phyloP scores from a whole-genome alignment of 2,329 filamentous ascomycete genomes.

The Pseudogymnoascus sp. region DNA sequence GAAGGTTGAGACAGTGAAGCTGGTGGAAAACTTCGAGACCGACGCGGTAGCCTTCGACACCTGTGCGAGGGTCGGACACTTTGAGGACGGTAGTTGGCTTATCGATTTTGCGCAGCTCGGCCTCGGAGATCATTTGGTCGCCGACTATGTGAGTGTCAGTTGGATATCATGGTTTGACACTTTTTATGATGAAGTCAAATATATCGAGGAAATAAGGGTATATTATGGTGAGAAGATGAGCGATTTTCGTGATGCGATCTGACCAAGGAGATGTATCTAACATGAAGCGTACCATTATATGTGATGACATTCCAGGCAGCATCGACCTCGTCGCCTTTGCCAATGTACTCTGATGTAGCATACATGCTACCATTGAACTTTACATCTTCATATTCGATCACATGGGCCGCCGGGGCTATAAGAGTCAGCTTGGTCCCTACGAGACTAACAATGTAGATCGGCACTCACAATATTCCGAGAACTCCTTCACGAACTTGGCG shows the following conservation, averaged over 20 bases:
- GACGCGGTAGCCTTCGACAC: slow-evolving; percentile 51
- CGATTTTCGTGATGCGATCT: slow-evolving; percentile 22
- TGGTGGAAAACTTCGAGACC: slow-evolving; percentile 38
- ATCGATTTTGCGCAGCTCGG: slow-evolving; percentile 46
- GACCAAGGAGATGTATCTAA: neutral
- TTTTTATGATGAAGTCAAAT: slow-evolving; percentile 8
- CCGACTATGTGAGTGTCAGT: slow-evolving; percentile 37
- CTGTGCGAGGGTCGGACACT: slow-evolving; percentile 48
- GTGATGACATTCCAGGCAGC: slow-evolving; percentile 50
- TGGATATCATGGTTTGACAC: neutral
- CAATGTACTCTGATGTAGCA: slow-evolving; percentile 42
- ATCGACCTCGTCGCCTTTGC: slow-evolving; percentile 49
- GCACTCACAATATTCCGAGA: slow-evolving; percentile 40
- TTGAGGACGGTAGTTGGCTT: slow-evolving; percentile 46
- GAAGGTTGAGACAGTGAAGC: slow-evolving; percentile 33
- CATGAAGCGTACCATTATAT: slow-evolving; percentile 32
- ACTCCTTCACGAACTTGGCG: slow-evolving; percentile 30
- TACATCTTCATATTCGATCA: slow-evolving; percentile 42
- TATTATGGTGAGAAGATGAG: slow-evolving; percentile 10
- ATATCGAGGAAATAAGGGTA: slow-evolving; percentile 11
- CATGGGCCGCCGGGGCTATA: slow-evolving; percentile 40
- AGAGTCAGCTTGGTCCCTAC: slow-evolving; percentile 13
- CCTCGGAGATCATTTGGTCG: slow-evolving; percentile 51
- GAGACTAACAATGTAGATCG: neutral
- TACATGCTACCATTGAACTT: slow-evolving; percentile 44